Percentiles rank a stretch among this genome's conserved stretches.
Evolutionary conservation across 2,329 filamentous ascomycete species (phyloP).

Genomic region (Geosmithia morbida): DNA sequence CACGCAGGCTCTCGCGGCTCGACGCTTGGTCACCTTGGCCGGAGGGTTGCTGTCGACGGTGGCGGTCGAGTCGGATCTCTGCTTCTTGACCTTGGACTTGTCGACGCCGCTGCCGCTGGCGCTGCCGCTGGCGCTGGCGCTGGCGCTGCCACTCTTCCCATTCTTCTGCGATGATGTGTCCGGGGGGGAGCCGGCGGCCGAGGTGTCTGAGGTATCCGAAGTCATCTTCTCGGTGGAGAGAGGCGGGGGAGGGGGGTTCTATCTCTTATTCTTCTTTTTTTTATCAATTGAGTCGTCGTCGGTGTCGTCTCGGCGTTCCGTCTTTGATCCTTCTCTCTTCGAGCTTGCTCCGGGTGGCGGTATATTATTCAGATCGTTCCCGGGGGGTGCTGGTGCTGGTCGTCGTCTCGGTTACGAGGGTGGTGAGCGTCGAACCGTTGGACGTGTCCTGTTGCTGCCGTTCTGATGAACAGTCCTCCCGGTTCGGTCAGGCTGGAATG

Average conservation of each 20-base stretch:
- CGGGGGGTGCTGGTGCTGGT: too few relatives aligned
- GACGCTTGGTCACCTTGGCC: slow-evolving; percentile 52
- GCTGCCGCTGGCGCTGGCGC: too few relatives aligned
- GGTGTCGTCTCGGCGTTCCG: too few relatives aligned
- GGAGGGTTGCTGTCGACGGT: slow-evolving; percentile 12
- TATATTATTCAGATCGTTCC: too few relatives aligned
- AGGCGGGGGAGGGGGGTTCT: too few relatives aligned
- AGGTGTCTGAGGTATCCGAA: slow-evolving; percentile 3
- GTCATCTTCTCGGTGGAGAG: too few relatives aligned
- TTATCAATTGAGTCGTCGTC: too few relatives aligned
- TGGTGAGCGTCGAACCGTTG: too few relatives aligned
- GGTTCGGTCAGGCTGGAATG: background rate
- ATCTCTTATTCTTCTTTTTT: too few relatives aligned
- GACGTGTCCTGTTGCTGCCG: background rate
- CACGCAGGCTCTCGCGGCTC: slow-evolving; percentile 83
- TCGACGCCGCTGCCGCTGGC: slow-evolving; percentile 3
- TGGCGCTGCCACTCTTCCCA: background rate
- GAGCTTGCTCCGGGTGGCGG: too few relatives aligned
- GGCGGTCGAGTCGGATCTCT: slow-evolving; percentile 15
- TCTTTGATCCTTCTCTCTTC: too few relatives aligned
- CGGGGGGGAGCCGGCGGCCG: slow-evolving; percentile 10
- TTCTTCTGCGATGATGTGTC: background rate
- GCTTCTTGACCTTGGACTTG: slow-evolving; percentile 11
- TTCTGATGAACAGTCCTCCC: background rate
- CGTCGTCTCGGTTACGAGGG: too few relatives aligned